Conservation (phyloP, 78 protist genomes). For the Dictyostelium firmibasis region DNA sequence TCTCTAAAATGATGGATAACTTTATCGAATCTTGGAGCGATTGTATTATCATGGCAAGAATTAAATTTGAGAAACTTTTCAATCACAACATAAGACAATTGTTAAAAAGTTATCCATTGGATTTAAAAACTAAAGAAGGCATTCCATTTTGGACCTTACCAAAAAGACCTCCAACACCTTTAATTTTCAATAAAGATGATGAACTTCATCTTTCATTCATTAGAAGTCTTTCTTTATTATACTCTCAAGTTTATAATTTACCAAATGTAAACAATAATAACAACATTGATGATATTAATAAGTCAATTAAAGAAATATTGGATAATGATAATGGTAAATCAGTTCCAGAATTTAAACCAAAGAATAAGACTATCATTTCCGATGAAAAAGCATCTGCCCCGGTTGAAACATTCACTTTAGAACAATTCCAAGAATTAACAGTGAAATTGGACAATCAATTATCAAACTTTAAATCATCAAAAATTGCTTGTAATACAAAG, state of each 20-base stretch:
- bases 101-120: constrained; percentile 66
- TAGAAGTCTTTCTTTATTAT: neutral
- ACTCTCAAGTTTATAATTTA: constrained; percentile 33
- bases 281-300: neutral
- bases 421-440: constrained; percentile 43
- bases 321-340: neutral
- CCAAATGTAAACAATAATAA: neutral
- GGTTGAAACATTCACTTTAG: constrained; percentile 39
- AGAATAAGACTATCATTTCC: constrained; percentile 34
- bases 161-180: constrained; percentile 79
- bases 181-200: constrained; percentile 37
- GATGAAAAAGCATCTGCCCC: constrained; percentile 72
- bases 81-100: constrained; percentile 40
- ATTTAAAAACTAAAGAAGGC: constrained; percentile 72
- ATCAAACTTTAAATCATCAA: neutral
- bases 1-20: constrained; percentile 27
- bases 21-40: constrained; percentile 34
- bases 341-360: constrained; percentile 43
- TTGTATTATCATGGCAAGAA: constrained; percentile 50
- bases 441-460: neutral
- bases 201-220: constrained; percentile 36
- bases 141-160: constrained; percentile 82
- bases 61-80: constrained; percentile 77
- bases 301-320: neutral
- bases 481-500: no score